Conservation (phyloP, 306 rosid genomes). For the Malus asiatica region DNA sequence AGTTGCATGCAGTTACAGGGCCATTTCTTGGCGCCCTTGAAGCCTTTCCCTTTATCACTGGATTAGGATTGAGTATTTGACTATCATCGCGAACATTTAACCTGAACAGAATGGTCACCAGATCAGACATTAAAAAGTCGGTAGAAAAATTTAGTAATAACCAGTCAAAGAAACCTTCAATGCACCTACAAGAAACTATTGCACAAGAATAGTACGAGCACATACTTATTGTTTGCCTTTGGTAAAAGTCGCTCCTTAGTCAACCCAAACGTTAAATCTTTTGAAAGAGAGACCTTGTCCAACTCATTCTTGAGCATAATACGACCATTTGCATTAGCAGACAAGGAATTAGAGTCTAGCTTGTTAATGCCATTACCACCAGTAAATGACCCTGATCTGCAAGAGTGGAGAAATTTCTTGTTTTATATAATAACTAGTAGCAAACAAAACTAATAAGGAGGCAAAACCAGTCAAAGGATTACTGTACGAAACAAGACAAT, state of each 20-base stretch:
- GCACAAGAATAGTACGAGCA: slow-evolving; percentile 10
- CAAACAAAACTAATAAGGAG: neutral
- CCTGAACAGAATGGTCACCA: slow-evolving; percentile 26
- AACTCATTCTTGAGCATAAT: slow-evolving; percentile 45
- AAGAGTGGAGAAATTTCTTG: slow-evolving; percentile 15
- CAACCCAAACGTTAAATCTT: slow-evolving; percentile 46
- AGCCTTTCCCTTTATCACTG: slow-evolving; percentile 59
- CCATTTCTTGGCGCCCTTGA: slow-evolving; percentile 68
- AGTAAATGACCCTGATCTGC: slow-evolving; percentile 54
- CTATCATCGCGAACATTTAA: slow-evolving; percentile 43
- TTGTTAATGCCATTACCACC: slow-evolving; percentile 37
- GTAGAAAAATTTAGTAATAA: neutral
- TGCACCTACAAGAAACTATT: neutral
- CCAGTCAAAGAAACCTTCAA: slow-evolving; percentile 1
- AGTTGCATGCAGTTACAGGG: slow-evolving; percentile 39
- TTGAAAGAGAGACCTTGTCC: slow-evolving; percentile 45
- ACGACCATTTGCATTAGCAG: slow-evolving; percentile 38
- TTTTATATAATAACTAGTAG: neutral
- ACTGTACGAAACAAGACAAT: neutral
- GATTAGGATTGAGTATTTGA: slow-evolving; percentile 35
- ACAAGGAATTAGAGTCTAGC: slow-evolving; percentile 43
- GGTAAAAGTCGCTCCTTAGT: slow-evolving; percentile 40
- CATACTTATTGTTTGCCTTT: slow-evolving; percentile 65
- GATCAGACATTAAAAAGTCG: neutral
- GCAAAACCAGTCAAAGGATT: neutral